These are phyloP conservation scores for Aspergillus saccharolyticus DNA, from an alignment of 495 filamentous ascomycete species.

Conservation along the genomic window DNA sequence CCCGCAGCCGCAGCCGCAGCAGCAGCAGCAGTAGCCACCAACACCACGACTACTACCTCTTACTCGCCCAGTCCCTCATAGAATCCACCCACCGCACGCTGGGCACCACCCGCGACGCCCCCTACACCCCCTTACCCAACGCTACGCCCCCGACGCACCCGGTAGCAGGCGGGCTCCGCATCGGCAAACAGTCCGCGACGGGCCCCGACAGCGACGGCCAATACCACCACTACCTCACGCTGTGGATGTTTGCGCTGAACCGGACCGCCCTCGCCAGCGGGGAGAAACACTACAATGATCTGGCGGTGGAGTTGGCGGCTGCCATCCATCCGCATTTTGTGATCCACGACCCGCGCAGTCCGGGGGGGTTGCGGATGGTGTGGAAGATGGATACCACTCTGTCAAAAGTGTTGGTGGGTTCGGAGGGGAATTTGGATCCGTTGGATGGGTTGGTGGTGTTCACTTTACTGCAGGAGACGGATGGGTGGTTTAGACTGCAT, in stretches of 20 bases:
- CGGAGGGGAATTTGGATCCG: conserved; percentile 59
- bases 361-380: conserved; percentile 54
- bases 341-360: conserved; percentile 26
- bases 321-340: conserved; percentile 58
- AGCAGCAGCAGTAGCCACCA: not conserved
- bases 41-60: conserved; percentile 41
- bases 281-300: conserved; percentile 46
- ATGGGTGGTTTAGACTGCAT: conserved; percentile 18
- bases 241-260: conserved; percentile 71
- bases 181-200: conserved; percentile 50
- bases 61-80: conserved; percentile 48
- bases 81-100: conserved; percentile 52
- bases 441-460: conserved; percentile 57
- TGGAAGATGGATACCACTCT: conserved; percentile 61
- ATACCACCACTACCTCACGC: conserved; percentile 63
- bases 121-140: conserved; percentile 39
- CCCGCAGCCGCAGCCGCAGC: too few relatives aligned
- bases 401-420: conserved; percentile 43
- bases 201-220: conserved; percentile 59
- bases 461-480: conserved; percentile 42
- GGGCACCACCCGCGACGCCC: conserved; percentile 50
- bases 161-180: conserved; percentile 56
- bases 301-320: conserved; percentile 53
- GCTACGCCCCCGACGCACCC: conserved; percentile 54
- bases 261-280: conserved; percentile 49